A percentile compares a stretch with the other conserved stretches of the same genome.
Conservation (phyloP, 345 rosid genomes). For the Ailanthus altissimus region DNA sequence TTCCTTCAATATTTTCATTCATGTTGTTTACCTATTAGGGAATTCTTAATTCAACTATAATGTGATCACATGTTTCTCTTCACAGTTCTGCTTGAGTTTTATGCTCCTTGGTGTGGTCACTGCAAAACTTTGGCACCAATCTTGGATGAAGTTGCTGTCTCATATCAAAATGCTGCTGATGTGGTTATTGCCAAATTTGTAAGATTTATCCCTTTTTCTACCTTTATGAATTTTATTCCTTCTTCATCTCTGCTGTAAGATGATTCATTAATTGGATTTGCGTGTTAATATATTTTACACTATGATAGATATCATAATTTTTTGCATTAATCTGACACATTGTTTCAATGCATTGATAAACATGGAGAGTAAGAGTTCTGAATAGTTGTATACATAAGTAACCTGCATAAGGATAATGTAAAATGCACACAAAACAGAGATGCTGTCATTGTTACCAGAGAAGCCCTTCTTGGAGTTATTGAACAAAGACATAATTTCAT, state of each 20-base stretch:
- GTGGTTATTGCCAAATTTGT: constrained; percentile 82
- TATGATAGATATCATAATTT: not conserved
- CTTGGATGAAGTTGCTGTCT: constrained; percentile 87
- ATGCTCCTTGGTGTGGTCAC: constrained; percentile 99
- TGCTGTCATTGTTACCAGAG: not conserved
- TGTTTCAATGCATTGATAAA: not conserved
- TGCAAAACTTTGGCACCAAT: constrained; percentile 91
- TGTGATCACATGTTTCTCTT: constrained; percentile 5
- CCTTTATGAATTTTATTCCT: not conserved
- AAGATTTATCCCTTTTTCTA: constrained; percentile 29
- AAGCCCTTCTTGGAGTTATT: not conserved
- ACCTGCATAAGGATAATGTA: no score
- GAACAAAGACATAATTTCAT: not conserved
- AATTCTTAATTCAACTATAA: not conserved
- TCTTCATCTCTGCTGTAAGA: not conserved
- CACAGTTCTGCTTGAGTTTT: constrained; percentile 90
- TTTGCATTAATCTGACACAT: not conserved
- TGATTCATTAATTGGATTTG: no score
- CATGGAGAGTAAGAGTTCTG: no score
- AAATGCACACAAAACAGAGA: no score
- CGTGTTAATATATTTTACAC: not conserved
- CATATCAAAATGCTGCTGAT: constrained; percentile 57
- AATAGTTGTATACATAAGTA: no score
- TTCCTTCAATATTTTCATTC: not conserved
- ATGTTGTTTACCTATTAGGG: not conserved